phyloP scores from a whole-genome alignment of 1,139 yeast genomes.

The Magnusiomyces ingens region DNA sequence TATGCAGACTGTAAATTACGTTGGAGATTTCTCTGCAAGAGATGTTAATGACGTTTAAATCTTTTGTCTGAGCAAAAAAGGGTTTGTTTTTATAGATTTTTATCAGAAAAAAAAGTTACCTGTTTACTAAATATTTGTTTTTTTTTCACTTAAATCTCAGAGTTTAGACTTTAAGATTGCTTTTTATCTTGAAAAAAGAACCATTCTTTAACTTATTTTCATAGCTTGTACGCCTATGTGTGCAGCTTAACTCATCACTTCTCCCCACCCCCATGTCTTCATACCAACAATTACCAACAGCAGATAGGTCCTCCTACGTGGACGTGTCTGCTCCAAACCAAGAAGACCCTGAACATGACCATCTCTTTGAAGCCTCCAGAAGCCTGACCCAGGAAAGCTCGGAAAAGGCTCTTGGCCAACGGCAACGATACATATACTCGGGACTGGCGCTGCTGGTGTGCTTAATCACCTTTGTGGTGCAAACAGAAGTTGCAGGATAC shows the following conservation, averaged over 20 bases:
- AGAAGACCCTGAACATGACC: not conserved
- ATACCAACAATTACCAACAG: slow-evolving; percentile 10
- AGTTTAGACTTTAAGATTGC: not conserved
- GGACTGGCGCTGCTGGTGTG: slow-evolving; percentile 53
- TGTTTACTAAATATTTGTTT: too few species aligned
- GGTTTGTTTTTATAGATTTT: too few species aligned
- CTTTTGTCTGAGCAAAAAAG: too few species aligned
- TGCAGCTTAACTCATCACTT: not conserved
- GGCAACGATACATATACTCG: slow-evolving; percentile 32
- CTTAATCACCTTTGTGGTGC: slow-evolving; percentile 60
- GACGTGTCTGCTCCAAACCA: not conserved
- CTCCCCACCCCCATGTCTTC: slow-evolving; percentile 1
- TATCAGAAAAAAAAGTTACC: too few species aligned
- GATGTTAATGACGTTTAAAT: too few species aligned
- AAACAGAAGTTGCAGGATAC: slow-evolving; percentile 75
- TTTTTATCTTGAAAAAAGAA: not conserved
- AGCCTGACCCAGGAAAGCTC: not conserved
- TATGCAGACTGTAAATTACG: too few species aligned
- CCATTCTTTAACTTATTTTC: not conserved
- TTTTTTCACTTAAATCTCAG: too few species aligned
- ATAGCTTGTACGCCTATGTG: not conserved
- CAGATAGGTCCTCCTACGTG: not conserved
- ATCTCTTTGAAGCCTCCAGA: not conserved
- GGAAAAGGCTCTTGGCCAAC: not conserved
- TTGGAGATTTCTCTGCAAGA: too few species aligned